Percentiles rank a stretch among this genome's conserved stretches.
phyloP scores from a whole-genome alignment of 2,329 filamentous ascomycete genomes.

The Rutstroemia sydowiana region DNA sequence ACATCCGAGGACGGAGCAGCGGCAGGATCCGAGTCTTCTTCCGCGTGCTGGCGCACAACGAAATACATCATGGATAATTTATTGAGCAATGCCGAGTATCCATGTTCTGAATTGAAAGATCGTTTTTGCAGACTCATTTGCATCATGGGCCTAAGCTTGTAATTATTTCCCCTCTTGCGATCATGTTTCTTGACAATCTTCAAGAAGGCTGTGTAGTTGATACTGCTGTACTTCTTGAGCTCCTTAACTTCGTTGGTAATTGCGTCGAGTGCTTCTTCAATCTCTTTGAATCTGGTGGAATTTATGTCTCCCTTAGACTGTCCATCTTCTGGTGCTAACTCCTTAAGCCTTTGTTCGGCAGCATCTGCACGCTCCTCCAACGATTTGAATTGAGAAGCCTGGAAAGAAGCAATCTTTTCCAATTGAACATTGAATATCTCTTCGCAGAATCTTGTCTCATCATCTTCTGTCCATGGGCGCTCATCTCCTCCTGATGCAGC shows the following conservation, averaged over 20 bases:
- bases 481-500: conserved; percentile 40
- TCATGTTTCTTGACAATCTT: conserved; percentile 99
- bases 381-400: conserved; percentile 63
- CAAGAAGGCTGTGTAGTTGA: conserved; percentile 96
- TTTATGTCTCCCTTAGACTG: conserved; percentile 41
- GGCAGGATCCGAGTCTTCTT: conserved; percentile 41
- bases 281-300: conserved; percentile 54
- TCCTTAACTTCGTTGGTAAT: conserved; percentile 90
- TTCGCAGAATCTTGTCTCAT: conserved; percentile 89
- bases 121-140: conserved; percentile 81
- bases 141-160: conserved; percentile 85
- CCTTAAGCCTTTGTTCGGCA: conserved; percentile 64
- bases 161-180: conserved; percentile 77
- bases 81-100: conserved; percentile 84
- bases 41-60: conserved; percentile 78
- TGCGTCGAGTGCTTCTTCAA: conserved; percentile 71
- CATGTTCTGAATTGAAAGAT: conserved; percentile 86
- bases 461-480: conserved; percentile 79
- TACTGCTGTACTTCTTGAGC: conserved; percentile 87
- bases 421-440: conserved; percentile 92
- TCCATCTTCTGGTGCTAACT: conserved; percentile 63
- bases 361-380: conserved; percentile 48
- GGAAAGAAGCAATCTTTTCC: conserved; percentile 89
- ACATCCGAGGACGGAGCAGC: conserved; percentile 31
- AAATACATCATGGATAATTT: conserved; percentile 93